Evolutionary conservation across 495 filamentous ascomycete genomes (phyloP), one percentile per base, ranked within the genome.

Genomic region (Aspergillus cavernicola): DNA sequence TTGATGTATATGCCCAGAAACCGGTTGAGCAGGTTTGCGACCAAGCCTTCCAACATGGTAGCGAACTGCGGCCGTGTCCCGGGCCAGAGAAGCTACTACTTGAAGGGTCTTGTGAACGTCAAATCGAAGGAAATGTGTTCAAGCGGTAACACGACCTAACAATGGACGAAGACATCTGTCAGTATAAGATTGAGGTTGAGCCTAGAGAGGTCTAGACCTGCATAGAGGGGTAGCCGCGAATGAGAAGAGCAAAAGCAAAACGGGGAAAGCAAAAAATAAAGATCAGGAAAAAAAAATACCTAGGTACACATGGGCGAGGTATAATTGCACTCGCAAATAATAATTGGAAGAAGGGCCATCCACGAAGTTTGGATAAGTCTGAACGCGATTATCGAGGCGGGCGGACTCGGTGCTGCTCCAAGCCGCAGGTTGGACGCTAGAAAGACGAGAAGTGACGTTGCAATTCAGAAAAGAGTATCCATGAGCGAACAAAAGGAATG

Each of bases 1-100:
- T 93, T 91, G 66, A 98, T 90, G 74, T 97, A 97, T 84, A 97
- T 96, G 75, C 95, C 95, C 83, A 98, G 72, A 73, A 97, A 96
- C 72, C 95, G 89, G 74, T 98, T 98, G 63, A 98, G 85, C 74
- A 98, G 78, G 68, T 90, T 95, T 58, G 93, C 90, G 56, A 85
- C 80, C 44, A 87, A 64, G 33, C 81, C 78, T 67, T 86, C 84
- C 63, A 87, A 78, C 84, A 87, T 87, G 50, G 37, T 74, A 71
- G 68, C 71, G 62, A 58, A 31, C 40, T 53, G 45, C 29, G 63
- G 63, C 70, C 71, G 64, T 73, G 39, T 59, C 65, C 72, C 67
- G 50, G 67, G 67, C 70, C 65, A 42, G 64, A 65, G 59, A 50
- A 50, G 50, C 44, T 52, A 52, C 43, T 44, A n/a, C n/a, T 48